A percentile compares a stretch with the other conserved stretches of the same genome.
phyloP scores from a whole-genome alignment of 768 basidiomycete species.

The Mycena olivaceomarginata region DNA sequence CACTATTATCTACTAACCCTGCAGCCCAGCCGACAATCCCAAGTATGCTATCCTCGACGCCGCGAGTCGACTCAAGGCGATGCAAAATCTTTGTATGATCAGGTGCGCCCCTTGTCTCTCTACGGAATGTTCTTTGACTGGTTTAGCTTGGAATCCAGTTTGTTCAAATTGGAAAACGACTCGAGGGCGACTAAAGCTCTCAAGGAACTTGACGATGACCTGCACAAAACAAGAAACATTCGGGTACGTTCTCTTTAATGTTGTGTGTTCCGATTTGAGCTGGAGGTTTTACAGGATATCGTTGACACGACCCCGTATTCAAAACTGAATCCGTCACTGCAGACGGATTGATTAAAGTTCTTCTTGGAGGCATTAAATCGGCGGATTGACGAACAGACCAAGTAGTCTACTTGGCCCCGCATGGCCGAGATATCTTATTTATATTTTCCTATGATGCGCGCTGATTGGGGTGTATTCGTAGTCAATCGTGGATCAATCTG shows the following conservation, averaged over 20 bases:
- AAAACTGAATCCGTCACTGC: constrained; percentile 38
- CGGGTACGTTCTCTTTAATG: constrained; percentile 59
- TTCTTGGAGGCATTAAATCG: constrained; percentile 42
- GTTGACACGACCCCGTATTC: constrained; percentile 41
- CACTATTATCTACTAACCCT: background rate
- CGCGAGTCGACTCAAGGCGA: constrained; percentile 71
- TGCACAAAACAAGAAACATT: constrained; percentile 63
- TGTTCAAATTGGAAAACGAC: constrained; percentile 78
- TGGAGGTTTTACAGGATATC: constrained; percentile 28
- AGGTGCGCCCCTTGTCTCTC: constrained; percentile 19
- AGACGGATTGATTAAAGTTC: constrained; percentile 40
- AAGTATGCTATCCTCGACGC: constrained; percentile 66
- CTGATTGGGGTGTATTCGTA: background rate
- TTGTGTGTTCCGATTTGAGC: background rate
- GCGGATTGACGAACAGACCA: constrained; percentile 36
- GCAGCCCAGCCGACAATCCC: constrained; percentile 69
- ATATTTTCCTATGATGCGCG: constrained; percentile 2
- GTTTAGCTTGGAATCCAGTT: constrained; percentile 80
- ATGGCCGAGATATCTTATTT: constrained; percentile 3
- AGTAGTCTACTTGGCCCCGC: constrained; percentile 7
- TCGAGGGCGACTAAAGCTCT: constrained; percentile 64
- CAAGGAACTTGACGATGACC: constrained; percentile 74
- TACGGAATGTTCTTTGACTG: background rate
- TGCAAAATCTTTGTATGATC: constrained; percentile 43
- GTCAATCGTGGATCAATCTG: background rate